Evolutionary conservation across 176 grass and related monocot species (phyloP).

Genomic region (Avena eriantha): DNA sequence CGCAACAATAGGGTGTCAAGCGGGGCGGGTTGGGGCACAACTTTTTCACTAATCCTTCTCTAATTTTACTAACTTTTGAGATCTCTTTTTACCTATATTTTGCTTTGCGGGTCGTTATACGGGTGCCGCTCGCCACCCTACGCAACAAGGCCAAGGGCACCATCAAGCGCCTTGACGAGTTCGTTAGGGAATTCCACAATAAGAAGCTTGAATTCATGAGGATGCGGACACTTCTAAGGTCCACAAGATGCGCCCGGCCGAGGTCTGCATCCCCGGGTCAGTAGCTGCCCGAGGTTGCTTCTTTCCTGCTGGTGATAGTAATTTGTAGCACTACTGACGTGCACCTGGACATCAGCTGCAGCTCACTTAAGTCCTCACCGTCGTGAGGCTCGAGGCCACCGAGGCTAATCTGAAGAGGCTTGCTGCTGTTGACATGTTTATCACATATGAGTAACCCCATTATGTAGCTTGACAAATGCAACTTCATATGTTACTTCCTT

Average conservation of each 20-base stretch:
- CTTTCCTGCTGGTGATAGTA: neutral
- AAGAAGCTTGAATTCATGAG: conserved; percentile 75
- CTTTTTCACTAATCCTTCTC: too few species aligned
- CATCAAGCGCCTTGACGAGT: conserved; percentile 85
- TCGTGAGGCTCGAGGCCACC: conserved; percentile 77
- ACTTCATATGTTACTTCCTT: neutral
- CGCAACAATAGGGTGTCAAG: too few species aligned
- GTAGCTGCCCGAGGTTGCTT: neutral
- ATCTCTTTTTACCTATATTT: too few species aligned
- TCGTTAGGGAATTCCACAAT: conserved; percentile 78
- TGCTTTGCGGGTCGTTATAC: too few species aligned
- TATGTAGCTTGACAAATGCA: neutral
- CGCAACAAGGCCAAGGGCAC: conserved; percentile 47
- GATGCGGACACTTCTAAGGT: conserved; percentile 74
- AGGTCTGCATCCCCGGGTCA: conserved; percentile 80
- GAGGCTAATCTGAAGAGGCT: conserved; percentile 74
- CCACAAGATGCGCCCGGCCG: conserved; percentile 46
- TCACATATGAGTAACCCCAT: conserved; percentile 81
- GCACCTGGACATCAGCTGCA: conserved; percentile 74
- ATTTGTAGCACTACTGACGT: conserved; percentile 64
- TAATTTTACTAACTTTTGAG: too few species aligned
- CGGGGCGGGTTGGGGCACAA: too few species aligned
- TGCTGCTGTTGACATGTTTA: conserved; percentile 64
- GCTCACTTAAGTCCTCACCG: conserved; percentile 61
- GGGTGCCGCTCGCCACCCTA: too few species aligned